Evolutionary conservation across 345 rosid species (phyloP).

Genomic region (Brassica napus): DNA sequence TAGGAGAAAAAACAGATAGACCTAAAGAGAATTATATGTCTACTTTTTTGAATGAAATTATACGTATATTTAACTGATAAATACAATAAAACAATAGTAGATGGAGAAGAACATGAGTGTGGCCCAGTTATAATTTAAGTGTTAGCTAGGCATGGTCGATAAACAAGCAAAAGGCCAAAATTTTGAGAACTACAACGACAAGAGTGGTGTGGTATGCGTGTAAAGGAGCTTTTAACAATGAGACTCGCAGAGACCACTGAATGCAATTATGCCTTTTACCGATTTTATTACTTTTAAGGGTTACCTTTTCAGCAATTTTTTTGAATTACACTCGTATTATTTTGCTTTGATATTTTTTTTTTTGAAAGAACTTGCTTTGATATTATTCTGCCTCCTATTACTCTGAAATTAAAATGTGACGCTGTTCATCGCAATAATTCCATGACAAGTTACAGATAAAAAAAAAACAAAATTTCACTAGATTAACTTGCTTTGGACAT

Average conservation of each 20-base stretch:
- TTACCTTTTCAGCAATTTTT: neutral
- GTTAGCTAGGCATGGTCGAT: slow-evolving; percentile 24
- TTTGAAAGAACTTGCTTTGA: neutral
- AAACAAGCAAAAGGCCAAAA: slow-evolving; percentile 9
- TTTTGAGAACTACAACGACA: slow-evolving; percentile 27
- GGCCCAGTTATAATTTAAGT: slow-evolving; percentile 17
- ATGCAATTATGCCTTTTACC: slow-evolving; percentile 38
- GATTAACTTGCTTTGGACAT: neutral
- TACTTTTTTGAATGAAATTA: no score
- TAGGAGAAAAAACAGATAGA: neutral
- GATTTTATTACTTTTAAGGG: slow-evolving; percentile 11
- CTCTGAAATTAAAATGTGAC: neutral
- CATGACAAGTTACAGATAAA: neutral
- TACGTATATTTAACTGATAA: neutral
- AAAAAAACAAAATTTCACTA: neutral
- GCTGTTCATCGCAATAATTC: neutral
- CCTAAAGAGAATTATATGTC: neutral
- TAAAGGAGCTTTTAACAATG: slow-evolving; percentile 42
- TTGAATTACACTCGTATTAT: no score
- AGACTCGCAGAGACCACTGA: slow-evolving; percentile 40
- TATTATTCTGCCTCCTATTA: slow-evolving; percentile 19
- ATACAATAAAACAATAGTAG: slow-evolving; percentile 5
- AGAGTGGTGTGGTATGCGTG: slow-evolving; percentile 40
- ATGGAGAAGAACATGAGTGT: slow-evolving; percentile 4
- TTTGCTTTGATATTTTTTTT: no score